These are phyloP conservation scores for Pulveroboletus ravenelii DNA, from an alignment of 768 basidiomycete genomes.

Conservation along the genomic window DNA sequence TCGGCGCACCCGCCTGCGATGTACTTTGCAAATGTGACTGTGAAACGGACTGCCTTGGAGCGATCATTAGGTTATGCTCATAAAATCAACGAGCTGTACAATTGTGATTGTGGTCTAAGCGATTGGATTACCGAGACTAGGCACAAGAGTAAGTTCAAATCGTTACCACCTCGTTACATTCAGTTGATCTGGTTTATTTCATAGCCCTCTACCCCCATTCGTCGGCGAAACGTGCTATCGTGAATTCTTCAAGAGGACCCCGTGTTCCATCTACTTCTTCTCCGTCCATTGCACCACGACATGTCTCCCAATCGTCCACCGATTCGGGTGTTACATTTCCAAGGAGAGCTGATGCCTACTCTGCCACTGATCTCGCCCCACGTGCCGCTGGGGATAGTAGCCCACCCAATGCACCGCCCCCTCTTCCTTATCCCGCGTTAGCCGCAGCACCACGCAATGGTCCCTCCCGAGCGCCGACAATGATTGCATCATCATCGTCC, in stretches of 20 bases:
- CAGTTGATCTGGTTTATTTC: conserved; percentile 2
- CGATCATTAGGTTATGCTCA: conserved; percentile 68
- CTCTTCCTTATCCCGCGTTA: conserved; percentile 73
- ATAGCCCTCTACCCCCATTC: conserved; percentile 20
- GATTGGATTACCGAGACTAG: conserved; percentile 68
- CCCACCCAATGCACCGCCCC: conserved; percentile 51
- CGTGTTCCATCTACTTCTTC: conserved; percentile 36
- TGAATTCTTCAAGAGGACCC: conserved; percentile 19
- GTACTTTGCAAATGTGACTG: conserved; percentile 60
- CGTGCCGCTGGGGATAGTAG: conserved; percentile 43
- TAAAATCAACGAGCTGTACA: conserved; percentile 79
- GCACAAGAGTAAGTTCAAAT: conserved; percentile 43
- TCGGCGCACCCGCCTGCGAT: conserved; percentile 59
- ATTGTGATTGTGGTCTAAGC: conserved; percentile 68
- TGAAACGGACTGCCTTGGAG: conserved; percentile 54
- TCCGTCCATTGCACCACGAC: conserved; percentile 54
- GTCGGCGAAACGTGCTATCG: conserved; percentile 25
- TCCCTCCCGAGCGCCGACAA: conserved; percentile 29
- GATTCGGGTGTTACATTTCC: conserved; percentile 79
- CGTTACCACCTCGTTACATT: background rate
- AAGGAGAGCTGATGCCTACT: conserved; percentile 69
- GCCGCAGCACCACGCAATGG: conserved; percentile 34
- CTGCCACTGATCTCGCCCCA: conserved; percentile 68
- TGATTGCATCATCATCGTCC: conserved; percentile 38
- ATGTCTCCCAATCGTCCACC: conserved; percentile 66